phyloP scores from a whole-genome alignment of 148 eudicot species.

The Heliamphora exappendiculata region DNA sequence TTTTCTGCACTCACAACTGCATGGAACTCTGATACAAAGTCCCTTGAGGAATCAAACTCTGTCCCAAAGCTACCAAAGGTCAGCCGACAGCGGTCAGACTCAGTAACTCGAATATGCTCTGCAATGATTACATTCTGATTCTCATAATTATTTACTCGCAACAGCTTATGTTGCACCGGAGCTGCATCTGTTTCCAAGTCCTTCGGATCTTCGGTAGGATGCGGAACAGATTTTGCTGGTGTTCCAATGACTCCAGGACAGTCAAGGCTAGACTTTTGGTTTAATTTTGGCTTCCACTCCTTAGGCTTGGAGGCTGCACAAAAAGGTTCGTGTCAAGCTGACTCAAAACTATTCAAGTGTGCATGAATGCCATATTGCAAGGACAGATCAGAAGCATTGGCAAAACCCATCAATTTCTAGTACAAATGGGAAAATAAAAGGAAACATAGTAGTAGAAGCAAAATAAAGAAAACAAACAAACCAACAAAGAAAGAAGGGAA shows the following conservation, averaged over 20 bases:
- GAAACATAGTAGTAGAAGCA: too few species aligned
- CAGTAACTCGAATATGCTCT: conserved; percentile 78
- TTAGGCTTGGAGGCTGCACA: conserved; percentile 51
- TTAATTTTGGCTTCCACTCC: conserved; percentile 97
- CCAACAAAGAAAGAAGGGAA: too few species aligned
- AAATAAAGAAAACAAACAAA: too few species aligned
- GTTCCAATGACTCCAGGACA: conserved; percentile 59
- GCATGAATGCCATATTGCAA: not conserved
- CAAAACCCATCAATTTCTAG: too few species aligned
- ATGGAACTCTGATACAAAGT: conserved; percentile 24
- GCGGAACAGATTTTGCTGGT: conserved; percentile 52
- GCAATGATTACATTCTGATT: conserved; percentile 85
- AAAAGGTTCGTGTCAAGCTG: not conserved
- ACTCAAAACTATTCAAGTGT: not conserved
- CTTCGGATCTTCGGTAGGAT: conserved; percentile 41
- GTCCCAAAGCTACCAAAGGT: conserved; percentile 76
- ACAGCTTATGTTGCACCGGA: conserved; percentile 45
- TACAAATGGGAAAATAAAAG: too few species aligned
- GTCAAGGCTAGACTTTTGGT: conserved; percentile 35
- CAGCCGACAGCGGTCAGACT: conserved; percentile 60
- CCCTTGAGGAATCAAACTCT: conserved; percentile 34
- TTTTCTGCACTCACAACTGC: conserved; percentile 37
- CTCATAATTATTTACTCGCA: conserved; percentile 45
- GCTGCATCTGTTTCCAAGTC: conserved; percentile 33
- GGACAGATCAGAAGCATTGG: not conserved